phyloP scores from a whole-genome alignment of 129 eudicot genomes.

The Lonicera japonica region DNA sequence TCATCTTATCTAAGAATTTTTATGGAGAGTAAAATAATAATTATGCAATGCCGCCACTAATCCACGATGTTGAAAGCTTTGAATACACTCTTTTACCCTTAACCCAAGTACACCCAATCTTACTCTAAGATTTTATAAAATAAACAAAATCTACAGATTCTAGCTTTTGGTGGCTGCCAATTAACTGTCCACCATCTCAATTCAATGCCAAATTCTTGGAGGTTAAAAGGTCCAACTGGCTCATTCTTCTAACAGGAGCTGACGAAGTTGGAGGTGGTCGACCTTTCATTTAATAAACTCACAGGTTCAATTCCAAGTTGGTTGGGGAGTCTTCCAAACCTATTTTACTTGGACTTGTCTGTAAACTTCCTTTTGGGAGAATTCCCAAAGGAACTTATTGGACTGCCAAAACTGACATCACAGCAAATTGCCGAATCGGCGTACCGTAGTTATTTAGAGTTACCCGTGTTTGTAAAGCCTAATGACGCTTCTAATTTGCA shows the following conservation, averaged over 20 bases:
- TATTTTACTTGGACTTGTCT: slow-evolving; percentile 65
- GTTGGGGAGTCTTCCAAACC: slow-evolving; percentile 41
- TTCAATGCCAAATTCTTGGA: no score
- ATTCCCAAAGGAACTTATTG: slow-evolving; percentile 39
- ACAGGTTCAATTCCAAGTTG: slow-evolving; percentile 52
- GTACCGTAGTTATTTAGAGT: slow-evolving; percentile 42
- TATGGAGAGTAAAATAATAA: no score
- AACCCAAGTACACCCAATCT: no score
- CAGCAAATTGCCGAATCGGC: slow-evolving; percentile 30
- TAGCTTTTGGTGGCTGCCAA: slow-evolving; percentile 60
- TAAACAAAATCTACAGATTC: slow-evolving; percentile 35
- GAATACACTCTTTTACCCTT: no score
- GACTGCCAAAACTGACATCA: slow-evolving; percentile 31
- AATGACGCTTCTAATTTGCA: slow-evolving; percentile 58
- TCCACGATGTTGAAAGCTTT: slow-evolving; percentile 11
- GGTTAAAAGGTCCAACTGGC: no score
- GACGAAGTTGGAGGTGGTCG: slow-evolving; percentile 45
- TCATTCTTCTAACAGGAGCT: slow-evolving; percentile 27
- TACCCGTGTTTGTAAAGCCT: slow-evolving; percentile 63
- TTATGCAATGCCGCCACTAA: no score
- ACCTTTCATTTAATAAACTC: slow-evolving; percentile 47
- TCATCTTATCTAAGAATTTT: slow-evolving; percentile 52
- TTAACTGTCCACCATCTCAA: no score
- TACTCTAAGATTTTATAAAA: slow-evolving; percentile 34
- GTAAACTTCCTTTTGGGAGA: slow-evolving; percentile 39